A percentile compares a stretch with the other conserved stretches of the same genome.
Evolutionary conservation across 495 filamentous ascomycete species (phyloP).

Genomic region (Tirmania nivea): DNA sequence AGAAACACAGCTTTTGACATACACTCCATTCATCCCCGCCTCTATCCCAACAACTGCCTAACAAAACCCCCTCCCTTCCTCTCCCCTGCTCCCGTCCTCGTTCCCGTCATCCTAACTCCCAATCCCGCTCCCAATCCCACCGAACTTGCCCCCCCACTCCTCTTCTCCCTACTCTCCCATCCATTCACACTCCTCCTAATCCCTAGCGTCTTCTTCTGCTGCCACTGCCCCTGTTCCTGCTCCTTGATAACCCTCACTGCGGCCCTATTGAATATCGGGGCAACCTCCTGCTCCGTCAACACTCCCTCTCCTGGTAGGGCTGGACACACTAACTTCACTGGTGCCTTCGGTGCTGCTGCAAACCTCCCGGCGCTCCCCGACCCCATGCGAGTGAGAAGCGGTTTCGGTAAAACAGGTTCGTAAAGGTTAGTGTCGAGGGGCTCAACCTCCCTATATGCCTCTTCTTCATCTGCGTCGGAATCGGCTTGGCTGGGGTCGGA

Average conservation of each 20-base stretch:
- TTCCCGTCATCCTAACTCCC: background rate
- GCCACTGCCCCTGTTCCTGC: background rate
- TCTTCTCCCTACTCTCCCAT: constrained; percentile 16
- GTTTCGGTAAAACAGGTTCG: background rate
- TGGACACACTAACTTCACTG: background rate
- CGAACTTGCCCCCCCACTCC: background rate
- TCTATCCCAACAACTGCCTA: background rate
- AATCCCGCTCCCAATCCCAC: background rate
- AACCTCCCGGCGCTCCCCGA: background rate
- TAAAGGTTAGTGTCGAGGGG: background rate
- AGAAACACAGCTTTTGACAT: too few species aligned
- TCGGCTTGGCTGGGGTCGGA: background rate
- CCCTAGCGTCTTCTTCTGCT: constrained; percentile 18
- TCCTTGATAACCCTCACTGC: background rate
- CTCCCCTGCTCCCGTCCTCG: background rate
- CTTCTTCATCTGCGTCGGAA: background rate
- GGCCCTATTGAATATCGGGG: background rate
- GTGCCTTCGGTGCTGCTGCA: background rate
- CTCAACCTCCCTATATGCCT: background rate
- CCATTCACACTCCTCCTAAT: constrained; percentile 24
- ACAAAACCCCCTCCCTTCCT: background rate
- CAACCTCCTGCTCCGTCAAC: background rate
- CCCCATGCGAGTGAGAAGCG: background rate
- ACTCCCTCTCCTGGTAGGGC: background rate
- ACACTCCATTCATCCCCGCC: too few species aligned